Evolutionary conservation across 176 grass and related monocot species (phyloP).

Genomic region (Poa pratensis): DNA sequence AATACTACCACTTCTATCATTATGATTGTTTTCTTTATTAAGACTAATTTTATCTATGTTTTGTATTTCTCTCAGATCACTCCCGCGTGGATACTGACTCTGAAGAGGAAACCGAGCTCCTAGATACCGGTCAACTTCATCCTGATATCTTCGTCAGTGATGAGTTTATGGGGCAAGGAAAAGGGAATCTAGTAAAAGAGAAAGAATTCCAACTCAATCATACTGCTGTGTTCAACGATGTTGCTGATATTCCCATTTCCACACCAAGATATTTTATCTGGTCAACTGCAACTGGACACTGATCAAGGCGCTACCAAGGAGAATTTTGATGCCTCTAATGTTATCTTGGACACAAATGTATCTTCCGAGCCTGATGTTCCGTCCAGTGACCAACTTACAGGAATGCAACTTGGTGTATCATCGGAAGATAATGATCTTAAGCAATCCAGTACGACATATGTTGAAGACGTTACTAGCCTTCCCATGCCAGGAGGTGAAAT

Average conservation of each 20-base stretch:
- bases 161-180: slow-evolving; percentile 26
- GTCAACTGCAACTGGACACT: slow-evolving; percentile 17
- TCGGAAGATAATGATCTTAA: slow-evolving; percentile 26
- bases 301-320: slow-evolving; percentile 31
- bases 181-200: slow-evolving; percentile 22
- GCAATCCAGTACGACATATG: slow-evolving; percentile 9
- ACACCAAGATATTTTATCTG: slow-evolving; percentile 41
- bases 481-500: slow-evolving; percentile 44
- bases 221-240: neutral
- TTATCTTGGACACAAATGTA: slow-evolving; percentile 15
- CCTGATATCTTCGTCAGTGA: slow-evolving; percentile 24
- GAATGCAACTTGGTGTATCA: slow-evolving; percentile 4
- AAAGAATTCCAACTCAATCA: slow-evolving; percentile 27
- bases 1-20: slow-evolving; percentile 14
- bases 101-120: slow-evolving; percentile 49
- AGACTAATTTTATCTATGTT: slow-evolving; percentile 23
- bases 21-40: slow-evolving; percentile 23
- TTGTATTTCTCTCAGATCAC: slow-evolving; percentile 53
- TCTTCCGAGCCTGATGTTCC: slow-evolving; percentile 8
- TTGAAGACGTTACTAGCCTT: slow-evolving; percentile 51
- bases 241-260: slow-evolving; percentile 34
- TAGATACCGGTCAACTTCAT: slow-evolving; percentile 50
- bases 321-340: slow-evolving; percentile 21
- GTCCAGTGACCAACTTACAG: slow-evolving; percentile 25
- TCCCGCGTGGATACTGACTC: slow-evolving; percentile 45